phyloP scores from a whole-genome alignment of 2,329 filamentous ascomycete genomes.

The Colletotrichum falcatum region DNA sequence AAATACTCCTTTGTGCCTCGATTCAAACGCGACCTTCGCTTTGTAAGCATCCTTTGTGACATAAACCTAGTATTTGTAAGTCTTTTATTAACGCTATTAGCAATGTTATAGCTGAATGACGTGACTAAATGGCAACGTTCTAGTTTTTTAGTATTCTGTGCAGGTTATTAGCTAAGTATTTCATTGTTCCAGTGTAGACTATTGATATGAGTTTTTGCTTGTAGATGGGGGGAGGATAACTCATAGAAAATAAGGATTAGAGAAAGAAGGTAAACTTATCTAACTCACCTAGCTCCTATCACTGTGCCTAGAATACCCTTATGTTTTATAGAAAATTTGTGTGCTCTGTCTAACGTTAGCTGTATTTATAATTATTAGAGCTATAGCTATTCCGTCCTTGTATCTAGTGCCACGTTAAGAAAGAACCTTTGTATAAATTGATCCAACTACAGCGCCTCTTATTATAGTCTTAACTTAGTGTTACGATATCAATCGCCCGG shows the following conservation, averaged over 20 bases:
- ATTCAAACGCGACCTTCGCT: no score
- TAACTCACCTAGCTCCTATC: slow-evolving; percentile 42
- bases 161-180: slow-evolving; percentile 23
- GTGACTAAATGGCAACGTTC: slow-evolving; percentile 43
- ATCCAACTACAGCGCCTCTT: slow-evolving; percentile 12
- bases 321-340: slow-evolving; percentile 41
- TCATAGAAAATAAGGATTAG: slow-evolving; percentile 54
- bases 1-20: no score
- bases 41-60: no score
- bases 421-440: slow-evolving; percentile 11
- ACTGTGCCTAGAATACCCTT: slow-evolving; percentile 40
- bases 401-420: background rate
- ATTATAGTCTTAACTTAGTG: slow-evolving; percentile 7
- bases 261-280: slow-evolving; percentile 43
- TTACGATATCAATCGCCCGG: no score
- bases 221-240: background rate
- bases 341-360: slow-evolving; percentile 35
- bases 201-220: background rate
- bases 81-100: slow-evolving; percentile 51
- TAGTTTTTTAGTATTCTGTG: slow-evolving; percentile 22
- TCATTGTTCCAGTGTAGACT: slow-evolving; percentile 24
- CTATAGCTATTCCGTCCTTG: slow-evolving; percentile 25
- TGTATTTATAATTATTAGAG: slow-evolving; percentile 39
- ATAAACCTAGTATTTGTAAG: slow-evolving; percentile 53
- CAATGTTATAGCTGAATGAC: slow-evolving; percentile 47